Evolutionary conservation across 1,139 yeast species (phyloP).

Genomic region (Pichia sp.): DNA sequence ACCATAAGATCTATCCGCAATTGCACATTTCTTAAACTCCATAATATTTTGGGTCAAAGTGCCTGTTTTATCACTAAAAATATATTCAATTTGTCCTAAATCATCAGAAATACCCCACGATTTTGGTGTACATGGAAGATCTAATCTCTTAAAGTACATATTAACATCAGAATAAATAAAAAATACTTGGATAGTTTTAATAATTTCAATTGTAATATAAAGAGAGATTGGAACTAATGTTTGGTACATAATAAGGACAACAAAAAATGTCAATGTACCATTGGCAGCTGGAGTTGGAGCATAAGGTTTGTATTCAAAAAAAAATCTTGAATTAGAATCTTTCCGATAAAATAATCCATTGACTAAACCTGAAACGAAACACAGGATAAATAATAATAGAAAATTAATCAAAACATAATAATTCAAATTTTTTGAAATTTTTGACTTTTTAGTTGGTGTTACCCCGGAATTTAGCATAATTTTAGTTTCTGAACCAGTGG

Average conservation of each 20-base stretch:
- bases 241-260: slow-evolving; percentile 49
- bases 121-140: slow-evolving; percentile 56
- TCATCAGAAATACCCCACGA: slow-evolving; percentile 61
- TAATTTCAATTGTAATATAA: slow-evolving; percentile 53
- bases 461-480: slow-evolving; percentile 53
- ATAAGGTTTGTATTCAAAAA: slow-evolving; percentile 44
- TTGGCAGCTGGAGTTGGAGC: slow-evolving; percentile 46
- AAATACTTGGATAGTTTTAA: slow-evolving; percentile 52
- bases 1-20: slow-evolving; percentile 46
- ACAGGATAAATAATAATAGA: slow-evolving; percentile 39
- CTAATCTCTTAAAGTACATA: slow-evolving; percentile 47
- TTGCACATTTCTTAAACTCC: slow-evolving; percentile 58
- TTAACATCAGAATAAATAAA: slow-evolving; percentile 46
- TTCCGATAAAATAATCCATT: slow-evolving; percentile 45
- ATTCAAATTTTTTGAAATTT: slow-evolving; percentile 46
- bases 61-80: slow-evolving; percentile 58
- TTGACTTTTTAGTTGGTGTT: slow-evolving; percentile 52
- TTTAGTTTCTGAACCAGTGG: slow-evolving; percentile 51
- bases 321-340: slow-evolving; percentile 34
- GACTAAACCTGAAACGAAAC: slow-evolving; percentile 47
- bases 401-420: slow-evolving; percentile 46
- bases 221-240: slow-evolving; percentile 56
- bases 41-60: slow-evolving; percentile 55
- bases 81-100: slow-evolving; percentile 58
- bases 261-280: slow-evolving; percentile 47